phyloP scores from a whole-genome alignment of 140 eudicot genomes.

The Cichorium intybus region DNA sequence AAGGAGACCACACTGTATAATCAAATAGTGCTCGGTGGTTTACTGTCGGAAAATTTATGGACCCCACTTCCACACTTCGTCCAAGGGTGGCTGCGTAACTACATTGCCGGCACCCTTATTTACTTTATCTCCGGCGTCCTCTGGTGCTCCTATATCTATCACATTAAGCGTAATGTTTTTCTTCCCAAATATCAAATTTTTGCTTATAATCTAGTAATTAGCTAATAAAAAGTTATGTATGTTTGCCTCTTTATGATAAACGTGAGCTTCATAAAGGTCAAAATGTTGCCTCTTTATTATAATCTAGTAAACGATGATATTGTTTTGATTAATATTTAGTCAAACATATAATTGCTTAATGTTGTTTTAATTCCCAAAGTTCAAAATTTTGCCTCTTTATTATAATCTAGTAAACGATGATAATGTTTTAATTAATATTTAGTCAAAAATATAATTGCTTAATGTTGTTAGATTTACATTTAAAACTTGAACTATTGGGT shows the following conservation, averaged over 20 bases:
- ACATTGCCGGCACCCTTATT: slow-evolving; percentile 63
- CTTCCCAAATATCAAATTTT: slow-evolving; percentile 57
- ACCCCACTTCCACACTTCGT: slow-evolving; percentile 48
- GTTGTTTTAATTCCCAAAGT: no score
- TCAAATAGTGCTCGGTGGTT: slow-evolving; percentile 52
- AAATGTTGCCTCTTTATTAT: no score
- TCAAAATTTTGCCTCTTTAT: no score
- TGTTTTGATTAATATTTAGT: no score
- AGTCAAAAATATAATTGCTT: no score
- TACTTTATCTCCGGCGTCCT: slow-evolving; percentile 57
- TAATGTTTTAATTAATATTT: no score
- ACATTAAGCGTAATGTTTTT: slow-evolving; percentile 63
- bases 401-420: no score
- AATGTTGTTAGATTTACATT: no score
- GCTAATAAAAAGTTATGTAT: neutral
- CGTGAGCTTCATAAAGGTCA: neutral
- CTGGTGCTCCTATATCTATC: slow-evolving; percentile 81
- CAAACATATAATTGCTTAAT: no score
- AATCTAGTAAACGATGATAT: no score
- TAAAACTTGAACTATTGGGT: no score
- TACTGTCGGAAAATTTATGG: slow-evolving; percentile 64
- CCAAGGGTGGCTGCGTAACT: slow-evolving; percentile 76
- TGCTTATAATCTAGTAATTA: neutral
- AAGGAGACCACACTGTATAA: slow-evolving; percentile 67
- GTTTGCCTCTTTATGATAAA: neutral